Evolutionary conservation across 768 basidiomycete genomes (phyloP).

Genomic region (Kwoniella botswanensis): DNA sequence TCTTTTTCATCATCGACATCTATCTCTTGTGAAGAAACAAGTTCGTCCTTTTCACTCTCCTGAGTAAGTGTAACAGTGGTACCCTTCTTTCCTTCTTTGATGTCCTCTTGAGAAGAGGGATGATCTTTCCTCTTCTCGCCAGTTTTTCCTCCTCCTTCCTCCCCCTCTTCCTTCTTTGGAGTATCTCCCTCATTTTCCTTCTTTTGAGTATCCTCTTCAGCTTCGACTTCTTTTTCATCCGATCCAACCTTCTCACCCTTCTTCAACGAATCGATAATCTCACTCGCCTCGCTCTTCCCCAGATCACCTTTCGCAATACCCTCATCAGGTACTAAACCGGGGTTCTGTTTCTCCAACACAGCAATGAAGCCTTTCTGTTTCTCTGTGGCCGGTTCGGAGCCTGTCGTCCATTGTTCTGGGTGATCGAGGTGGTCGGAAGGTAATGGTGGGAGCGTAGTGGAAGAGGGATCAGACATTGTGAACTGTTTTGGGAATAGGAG

Average conservation of each 20-base stretch:
- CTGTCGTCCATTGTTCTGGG: constrained; percentile 52
- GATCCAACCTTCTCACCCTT: constrained; percentile 24
- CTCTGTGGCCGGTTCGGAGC: constrained; percentile 47
- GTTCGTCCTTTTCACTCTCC: not conserved
- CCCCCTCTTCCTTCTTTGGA: constrained; percentile 2
- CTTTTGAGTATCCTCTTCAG: not conserved
- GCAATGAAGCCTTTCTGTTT: constrained; percentile 52
- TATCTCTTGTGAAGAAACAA: not conserved
- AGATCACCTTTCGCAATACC: constrained; percentile 40
- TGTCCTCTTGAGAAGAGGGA: not conserved
- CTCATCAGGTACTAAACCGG: constrained; percentile 28
- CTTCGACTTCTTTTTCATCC: too few relatives aligned
- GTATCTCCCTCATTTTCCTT: constrained; percentile 10
- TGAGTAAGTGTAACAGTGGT: not conserved
- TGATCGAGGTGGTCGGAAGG: constrained; percentile 52
- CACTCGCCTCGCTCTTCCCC: constrained; percentile 55
- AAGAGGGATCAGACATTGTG: constrained; percentile 26
- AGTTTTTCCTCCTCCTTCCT: constrained; percentile 10
- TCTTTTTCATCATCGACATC: constrained; percentile 21
- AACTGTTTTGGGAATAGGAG: not conserved
- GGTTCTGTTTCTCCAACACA: constrained; percentile 44
- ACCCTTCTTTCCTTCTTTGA: not conserved
- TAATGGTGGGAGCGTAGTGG: constrained; percentile 36
- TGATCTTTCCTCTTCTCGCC: constrained; percentile 17
- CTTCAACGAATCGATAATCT: constrained; percentile 55